These are phyloP conservation scores for Hypocrella siamensis DNA, from an alignment of 2,329 filamentous ascomycete genomes.

Conservation along the genomic window DNA sequence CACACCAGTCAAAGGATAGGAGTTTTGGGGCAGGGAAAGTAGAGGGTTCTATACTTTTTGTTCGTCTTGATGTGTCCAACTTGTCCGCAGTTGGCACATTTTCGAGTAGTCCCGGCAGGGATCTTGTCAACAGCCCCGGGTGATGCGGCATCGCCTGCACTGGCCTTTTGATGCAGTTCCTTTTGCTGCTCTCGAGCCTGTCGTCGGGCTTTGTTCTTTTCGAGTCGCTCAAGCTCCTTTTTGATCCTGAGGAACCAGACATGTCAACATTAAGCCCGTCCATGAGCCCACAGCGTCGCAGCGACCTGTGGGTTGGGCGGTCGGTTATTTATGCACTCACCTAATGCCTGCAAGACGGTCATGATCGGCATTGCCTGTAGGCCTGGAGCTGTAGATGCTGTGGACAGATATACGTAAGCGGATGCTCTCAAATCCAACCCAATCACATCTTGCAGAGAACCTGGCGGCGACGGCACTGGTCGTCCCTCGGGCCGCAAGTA, in stretches of 20 bases:
- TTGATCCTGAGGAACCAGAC: slow-evolving; percentile 17
- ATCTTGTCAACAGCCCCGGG: slow-evolving; percentile 36
- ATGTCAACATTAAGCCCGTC: neutral
- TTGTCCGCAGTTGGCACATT: slow-evolving; percentile 95
- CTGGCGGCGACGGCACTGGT: slow-evolving; percentile 13
- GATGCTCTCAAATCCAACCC: slow-evolving; percentile 18
- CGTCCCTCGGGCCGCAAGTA: slow-evolving; percentile 4
- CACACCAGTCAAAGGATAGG: slow-evolving; percentile 18
- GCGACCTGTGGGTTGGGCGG: neutral
- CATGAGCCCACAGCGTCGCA: too few species aligned
- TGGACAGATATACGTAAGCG: slow-evolving; percentile 22
- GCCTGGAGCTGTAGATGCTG: slow-evolving; percentile 33
- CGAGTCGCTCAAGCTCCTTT: slow-evolving; percentile 63
- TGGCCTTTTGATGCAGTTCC: slow-evolving; percentile 36
- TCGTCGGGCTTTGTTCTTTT: slow-evolving; percentile 82
- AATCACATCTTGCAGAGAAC: slow-evolving; percentile 13
- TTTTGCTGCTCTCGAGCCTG: slow-evolving; percentile 86
- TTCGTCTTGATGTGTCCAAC: slow-evolving; percentile 98
- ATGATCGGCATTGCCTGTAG: slow-evolving; percentile 33
- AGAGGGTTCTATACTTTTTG: slow-evolving; percentile 59
- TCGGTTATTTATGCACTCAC: slow-evolving; percentile 10
- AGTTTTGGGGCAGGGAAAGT: slow-evolving; percentile 12
- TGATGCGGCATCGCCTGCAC: slow-evolving; percentile 29
- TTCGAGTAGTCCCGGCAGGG: slow-evolving; percentile 58
- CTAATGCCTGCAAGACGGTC: slow-evolving; percentile 30